phyloP scores from a whole-genome alignment of 2,329 filamentous ascomycete genomes.

The Verticillium longisporum region DNA sequence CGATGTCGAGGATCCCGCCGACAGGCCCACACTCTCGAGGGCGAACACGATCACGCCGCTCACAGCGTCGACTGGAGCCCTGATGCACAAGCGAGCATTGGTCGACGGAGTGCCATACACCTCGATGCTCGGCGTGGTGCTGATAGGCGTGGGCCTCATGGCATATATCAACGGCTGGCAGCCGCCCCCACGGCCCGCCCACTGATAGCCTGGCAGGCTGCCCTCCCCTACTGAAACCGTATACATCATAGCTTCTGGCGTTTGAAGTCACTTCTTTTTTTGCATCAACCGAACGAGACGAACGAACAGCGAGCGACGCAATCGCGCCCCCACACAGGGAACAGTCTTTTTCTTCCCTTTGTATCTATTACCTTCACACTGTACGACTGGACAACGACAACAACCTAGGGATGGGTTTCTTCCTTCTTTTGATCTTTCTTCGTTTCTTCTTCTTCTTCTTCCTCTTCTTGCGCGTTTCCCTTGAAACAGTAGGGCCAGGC shows the following conservation, averaged over 20 bases:
- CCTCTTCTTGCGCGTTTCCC: not conserved
- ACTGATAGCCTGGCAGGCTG: slow-evolving; percentile 12
- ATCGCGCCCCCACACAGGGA: not conserved
- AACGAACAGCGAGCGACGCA: not conserved
- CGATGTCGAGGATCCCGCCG: slow-evolving; percentile 22
- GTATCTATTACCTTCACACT: slow-evolving; percentile 1
- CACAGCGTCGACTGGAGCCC: slow-evolving; percentile 28
- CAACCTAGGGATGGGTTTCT: not conserved
- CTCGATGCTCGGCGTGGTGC: slow-evolving; percentile 74
- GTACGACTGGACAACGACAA: slow-evolving; percentile 1
- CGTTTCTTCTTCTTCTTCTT: not conserved
- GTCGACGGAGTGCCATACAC: slow-evolving; percentile 65
- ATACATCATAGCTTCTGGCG: slow-evolving; percentile 1
- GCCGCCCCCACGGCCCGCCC: slow-evolving; percentile 29
- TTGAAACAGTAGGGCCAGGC: not conserved
- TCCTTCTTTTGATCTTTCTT: too few species aligned
- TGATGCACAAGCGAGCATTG: slow-evolving; percentile 35
- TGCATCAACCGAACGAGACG: not conserved
- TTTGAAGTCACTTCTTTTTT: not conserved
- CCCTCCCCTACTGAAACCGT: not conserved
- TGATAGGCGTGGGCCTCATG: slow-evolving; percentile 79
- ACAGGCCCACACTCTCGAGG: slow-evolving; percentile 36
- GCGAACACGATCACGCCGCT: slow-evolving; percentile 42
- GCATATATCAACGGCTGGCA: slow-evolving; percentile 83
- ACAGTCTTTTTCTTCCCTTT: slow-evolving; percentile 1